A percentile compares a stretch with the other conserved stretches of the same genome.
These are phyloP conservation scores for Decorospora gaudefroyi DNA, from an alignment of 2,329 filamentous ascomycete genomes.

Conservation along the genomic window DNA sequence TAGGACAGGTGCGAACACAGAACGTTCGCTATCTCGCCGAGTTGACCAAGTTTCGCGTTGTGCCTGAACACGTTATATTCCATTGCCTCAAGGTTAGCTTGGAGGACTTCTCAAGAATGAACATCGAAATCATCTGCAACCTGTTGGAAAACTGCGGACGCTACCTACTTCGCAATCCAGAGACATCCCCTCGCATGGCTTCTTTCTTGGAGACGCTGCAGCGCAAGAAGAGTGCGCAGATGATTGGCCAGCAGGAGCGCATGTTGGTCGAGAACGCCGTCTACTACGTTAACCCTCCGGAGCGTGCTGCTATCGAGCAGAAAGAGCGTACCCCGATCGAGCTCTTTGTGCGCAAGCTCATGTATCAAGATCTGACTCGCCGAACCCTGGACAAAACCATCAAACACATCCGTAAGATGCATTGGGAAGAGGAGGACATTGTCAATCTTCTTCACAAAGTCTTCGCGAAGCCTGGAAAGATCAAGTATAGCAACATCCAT, in stretches of 20 bases:
- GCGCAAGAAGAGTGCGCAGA: constrained; percentile 93
- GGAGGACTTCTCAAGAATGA: constrained; percentile 98
- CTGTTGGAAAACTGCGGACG: constrained; percentile 94
- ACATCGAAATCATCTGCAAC: constrained; percentile 97
- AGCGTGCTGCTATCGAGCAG: constrained; percentile 90
- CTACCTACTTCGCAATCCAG: constrained; percentile 87
- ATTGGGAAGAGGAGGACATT: constrained; percentile 94
- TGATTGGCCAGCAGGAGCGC: constrained; percentile 91
- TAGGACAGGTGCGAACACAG: constrained; percentile 88
- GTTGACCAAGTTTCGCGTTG: constrained; percentile 95
- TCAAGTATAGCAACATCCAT: constrained; percentile 97
- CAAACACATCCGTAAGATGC: constrained; percentile 90
- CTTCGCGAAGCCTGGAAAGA: constrained; percentile 94
- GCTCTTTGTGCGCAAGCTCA: constrained; percentile 85
- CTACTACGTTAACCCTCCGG: constrained; percentile 96
- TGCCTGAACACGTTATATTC: constrained; percentile 98
- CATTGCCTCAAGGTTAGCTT: constrained; percentile 97
- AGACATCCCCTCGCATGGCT: constrained; percentile 89
- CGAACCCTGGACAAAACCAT: constrained; percentile 91
- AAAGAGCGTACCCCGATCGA: constrained; percentile 95
- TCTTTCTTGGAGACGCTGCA: constrained; percentile 94
- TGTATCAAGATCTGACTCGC: constrained; percentile 93
- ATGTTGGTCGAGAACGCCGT: constrained; percentile 99
- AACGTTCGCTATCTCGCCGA: constrained; percentile 98
- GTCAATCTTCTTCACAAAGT: constrained; percentile 82